phyloP scores from a whole-genome alignment of 2,329 filamentous ascomycete genomes.

The Talaromyces sp. region DNA sequence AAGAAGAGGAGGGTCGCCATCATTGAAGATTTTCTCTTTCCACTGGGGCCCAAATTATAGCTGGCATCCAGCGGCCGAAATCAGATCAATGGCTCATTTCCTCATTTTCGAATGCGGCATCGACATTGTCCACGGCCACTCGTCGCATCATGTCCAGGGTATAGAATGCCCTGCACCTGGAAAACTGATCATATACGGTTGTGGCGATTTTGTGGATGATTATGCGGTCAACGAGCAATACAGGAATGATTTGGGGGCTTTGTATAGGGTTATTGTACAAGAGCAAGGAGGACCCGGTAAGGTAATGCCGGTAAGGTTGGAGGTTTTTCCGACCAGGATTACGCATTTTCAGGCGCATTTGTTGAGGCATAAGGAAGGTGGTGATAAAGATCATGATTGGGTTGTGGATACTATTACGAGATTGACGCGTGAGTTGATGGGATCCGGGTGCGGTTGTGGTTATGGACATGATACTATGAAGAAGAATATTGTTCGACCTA shows the following conservation, averaged over 20 bases:
- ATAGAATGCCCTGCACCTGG: constrained; percentile 33
- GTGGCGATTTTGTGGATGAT: constrained; percentile 42
- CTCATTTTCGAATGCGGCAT: constrained; percentile 39
- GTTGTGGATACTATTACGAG: constrained; percentile 24
- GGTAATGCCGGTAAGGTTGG: constrained; percentile 25
- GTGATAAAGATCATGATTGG: constrained; percentile 31
- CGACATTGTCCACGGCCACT: constrained; percentile 40
- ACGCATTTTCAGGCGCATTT: constrained; percentile 30
- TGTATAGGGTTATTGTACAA: constrained; percentile 34
- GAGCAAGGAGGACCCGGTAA: constrained; percentile 8
- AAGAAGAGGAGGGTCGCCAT: constrained; percentile 8
- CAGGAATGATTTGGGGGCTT: constrained; percentile 37
- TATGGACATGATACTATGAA: not conserved
- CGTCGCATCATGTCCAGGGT: constrained; percentile 39
- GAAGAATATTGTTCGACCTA: constrained; percentile 18
- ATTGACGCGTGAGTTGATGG: constrained; percentile 26
- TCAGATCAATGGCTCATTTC: constrained; percentile 34
- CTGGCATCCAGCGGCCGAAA: constrained; percentile 30
- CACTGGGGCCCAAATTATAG: constrained; percentile 41
- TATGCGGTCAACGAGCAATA: constrained; percentile 32
- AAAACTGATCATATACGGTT: constrained; percentile 37
- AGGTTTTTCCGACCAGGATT: constrained; percentile 35
- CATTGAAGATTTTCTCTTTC: constrained; percentile 36
- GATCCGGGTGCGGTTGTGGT: constrained; percentile 15
- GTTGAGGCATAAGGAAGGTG: constrained; percentile 16